Evolutionary conservation across 2,329 filamentous ascomycete species (phyloP).

Genomic region (Colletotrichum cordylinicola): DNA sequence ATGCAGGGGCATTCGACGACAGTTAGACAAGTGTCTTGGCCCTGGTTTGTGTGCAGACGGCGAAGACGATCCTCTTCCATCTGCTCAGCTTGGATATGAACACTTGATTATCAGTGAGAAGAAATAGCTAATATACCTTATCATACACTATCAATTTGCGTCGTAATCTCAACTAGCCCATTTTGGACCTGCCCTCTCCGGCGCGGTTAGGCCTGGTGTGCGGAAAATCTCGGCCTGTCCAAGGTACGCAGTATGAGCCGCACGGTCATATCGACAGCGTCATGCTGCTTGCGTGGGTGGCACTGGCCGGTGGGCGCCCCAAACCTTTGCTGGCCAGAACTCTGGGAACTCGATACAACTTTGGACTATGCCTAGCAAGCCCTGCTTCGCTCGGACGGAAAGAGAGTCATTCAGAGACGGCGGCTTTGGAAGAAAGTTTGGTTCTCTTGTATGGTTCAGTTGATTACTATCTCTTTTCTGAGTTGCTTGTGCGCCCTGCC

Average conservation of each 20-base stretch:
- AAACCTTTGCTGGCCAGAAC: background rate
- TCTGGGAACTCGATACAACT: background rate
- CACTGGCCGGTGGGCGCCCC: background rate
- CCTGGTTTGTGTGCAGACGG: background rate
- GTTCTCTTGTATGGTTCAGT: background rate
- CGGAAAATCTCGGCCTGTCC: background rate
- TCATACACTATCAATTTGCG: background rate
- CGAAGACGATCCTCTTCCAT: background rate
- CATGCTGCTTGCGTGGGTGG: constrained; percentile 31
- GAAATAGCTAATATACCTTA: background rate
- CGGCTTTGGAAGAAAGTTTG: background rate
- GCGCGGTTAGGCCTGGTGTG: background rate
- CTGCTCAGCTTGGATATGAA: background rate
- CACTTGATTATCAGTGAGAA: background rate
- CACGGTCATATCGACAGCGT: constrained; percentile 26
- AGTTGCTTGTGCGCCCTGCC: background rate
- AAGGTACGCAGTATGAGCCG: background rate
- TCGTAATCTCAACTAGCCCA: background rate
- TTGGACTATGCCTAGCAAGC: background rate
- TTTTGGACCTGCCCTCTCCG: accelerated
- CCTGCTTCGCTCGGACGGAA: background rate
- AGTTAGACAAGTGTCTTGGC: background rate
- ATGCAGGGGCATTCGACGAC: background rate
- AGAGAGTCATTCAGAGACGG: background rate
- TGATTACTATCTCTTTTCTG: background rate